phyloP scores from a whole-genome alignment of 257 asterid genomes.

The Penstemon newberryi region DNA sequence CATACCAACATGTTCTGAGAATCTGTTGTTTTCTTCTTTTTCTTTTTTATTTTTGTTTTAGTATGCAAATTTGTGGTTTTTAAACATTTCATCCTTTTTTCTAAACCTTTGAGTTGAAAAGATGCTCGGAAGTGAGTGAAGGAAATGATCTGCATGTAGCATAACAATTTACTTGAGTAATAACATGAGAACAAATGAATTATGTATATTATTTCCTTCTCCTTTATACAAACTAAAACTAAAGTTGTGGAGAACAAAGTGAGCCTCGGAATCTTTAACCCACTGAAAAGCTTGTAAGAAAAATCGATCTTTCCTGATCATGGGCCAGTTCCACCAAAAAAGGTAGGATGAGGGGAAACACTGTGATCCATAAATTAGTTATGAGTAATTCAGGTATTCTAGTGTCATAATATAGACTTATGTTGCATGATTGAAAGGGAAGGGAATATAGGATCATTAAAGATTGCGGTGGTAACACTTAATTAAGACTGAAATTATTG shows the following conservation, averaged over 20 bases:
- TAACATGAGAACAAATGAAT: not conserved
- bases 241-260: not conserved
- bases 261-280: slow-evolving; percentile 4
- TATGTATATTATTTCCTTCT: not conserved
- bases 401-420: not conserved
- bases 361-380: not conserved
- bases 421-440: not conserved
- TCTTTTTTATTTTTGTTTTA: not conserved
- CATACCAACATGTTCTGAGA: not conserved
- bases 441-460: not conserved
- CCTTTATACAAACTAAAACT: not conserved
- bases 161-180: not conserved
- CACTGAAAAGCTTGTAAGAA: not conserved
- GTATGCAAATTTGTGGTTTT: no score
- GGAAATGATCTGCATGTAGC: no score
- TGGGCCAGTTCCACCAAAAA: not conserved
- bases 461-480: no score
- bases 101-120: not conserved
- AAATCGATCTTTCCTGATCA: not conserved
- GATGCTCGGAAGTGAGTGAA: not conserved
- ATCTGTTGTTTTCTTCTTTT: not conserved
- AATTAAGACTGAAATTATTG: no score
- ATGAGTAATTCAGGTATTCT: not conserved
- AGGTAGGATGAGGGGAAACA: not conserved
- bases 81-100: no score